These are phyloP conservation scores for Coprinopsis strossmayeri DNA, from an alignment of 768 basidiomycete genomes.

Conservation along the genomic window DNA sequence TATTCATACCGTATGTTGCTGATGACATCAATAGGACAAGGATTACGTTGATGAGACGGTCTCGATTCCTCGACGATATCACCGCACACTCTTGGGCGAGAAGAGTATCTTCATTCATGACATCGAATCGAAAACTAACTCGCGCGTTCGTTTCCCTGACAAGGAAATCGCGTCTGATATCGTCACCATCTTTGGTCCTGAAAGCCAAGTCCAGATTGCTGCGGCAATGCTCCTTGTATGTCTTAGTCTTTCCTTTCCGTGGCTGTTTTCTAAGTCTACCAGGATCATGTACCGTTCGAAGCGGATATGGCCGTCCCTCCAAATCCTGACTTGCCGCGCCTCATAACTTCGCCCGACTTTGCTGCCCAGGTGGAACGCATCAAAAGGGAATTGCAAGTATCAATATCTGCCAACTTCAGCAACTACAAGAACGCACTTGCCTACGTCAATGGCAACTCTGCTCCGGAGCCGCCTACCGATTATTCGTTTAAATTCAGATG, in stretches of 20 bases:
- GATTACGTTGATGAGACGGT: slow-evolving; percentile 94
- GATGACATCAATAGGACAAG: slow-evolving; percentile 61
- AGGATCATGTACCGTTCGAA: slow-evolving; percentile 97
- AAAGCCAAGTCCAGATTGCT: slow-evolving; percentile 94
- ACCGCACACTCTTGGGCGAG: slow-evolving; percentile 91
- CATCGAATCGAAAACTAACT: slow-evolving; percentile 95
- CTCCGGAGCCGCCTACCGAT: slow-evolving; percentile 57
- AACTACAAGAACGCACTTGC: slow-evolving; percentile 55
- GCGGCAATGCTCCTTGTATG: slow-evolving; percentile 90
- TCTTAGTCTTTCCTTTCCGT: slow-evolving; percentile 3
- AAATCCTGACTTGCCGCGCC: slow-evolving; percentile 66
- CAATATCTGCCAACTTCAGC: slow-evolving; percentile 78
- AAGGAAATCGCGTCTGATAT: slow-evolving; percentile 93
- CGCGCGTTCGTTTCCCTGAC: slow-evolving; percentile 85
- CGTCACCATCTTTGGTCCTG: slow-evolving; percentile 94
- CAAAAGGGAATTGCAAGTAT: slow-evolving; percentile 91
- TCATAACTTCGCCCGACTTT: slow-evolving; percentile 80
- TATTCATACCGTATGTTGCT: neutral
- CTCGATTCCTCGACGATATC: slow-evolving; percentile 90
- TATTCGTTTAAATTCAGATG: slow-evolving; percentile 94
- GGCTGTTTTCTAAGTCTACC: slow-evolving; percentile 5
- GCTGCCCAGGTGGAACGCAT: slow-evolving; percentile 79
- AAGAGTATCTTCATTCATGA: slow-evolving; percentile 96
- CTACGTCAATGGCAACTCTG: slow-evolving; percentile 37
- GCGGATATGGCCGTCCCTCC: slow-evolving; percentile 91